Evolutionary conservation across 176 grass and related monocot species (phyloP), one percentile per base, ranked within the genome.

Genomic region (Triticum timopheevii): DNA sequence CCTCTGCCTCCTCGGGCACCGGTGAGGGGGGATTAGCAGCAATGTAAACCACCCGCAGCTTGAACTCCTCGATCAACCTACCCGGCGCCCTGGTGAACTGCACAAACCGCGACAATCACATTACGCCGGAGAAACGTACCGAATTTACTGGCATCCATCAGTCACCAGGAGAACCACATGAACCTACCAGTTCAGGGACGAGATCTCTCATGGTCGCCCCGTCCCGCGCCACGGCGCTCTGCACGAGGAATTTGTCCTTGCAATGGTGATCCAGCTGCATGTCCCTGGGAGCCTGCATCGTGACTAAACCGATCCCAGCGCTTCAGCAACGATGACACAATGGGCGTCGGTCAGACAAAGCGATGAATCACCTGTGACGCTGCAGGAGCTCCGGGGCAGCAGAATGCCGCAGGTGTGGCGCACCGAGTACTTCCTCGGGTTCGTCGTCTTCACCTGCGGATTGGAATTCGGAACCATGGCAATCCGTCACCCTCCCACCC

Each of bases 211-310:
- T 33, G 1, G 84, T 87, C 0, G 86, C 83, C 72, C 79, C 87
- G 65, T 94, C 84, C 65, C 70, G 49, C 33, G 89, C 88, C n/a
- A 82, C 64, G 22, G 91, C 90, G 56, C 96, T 95, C 64, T 98
- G 96, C 47, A 98, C 86, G 17, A 98, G 90, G 90, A 98, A 98
- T 38, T 95, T 98, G 84, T 98, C 96, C 83, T 90, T 98, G 92
- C 96, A 95, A 8, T 92, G 90, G n/a, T 94, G 79, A 78, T 95
- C 93, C 30, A 74, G 34, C 40, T 87, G 86, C 40, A 84, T 65
- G 69, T 98, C 96, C 81, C 73, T 83, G 5, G 89, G 93, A 50
- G 91, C 93, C 70, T 92, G 90, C 93, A 95, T 95, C 63, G 86
- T 94, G 15, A 98, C 96, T 98, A 44, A 27, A 80, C 22, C 28